Conservation (phyloP, 305 asterid genomes). For the Fraxinus sp. region DNA sequence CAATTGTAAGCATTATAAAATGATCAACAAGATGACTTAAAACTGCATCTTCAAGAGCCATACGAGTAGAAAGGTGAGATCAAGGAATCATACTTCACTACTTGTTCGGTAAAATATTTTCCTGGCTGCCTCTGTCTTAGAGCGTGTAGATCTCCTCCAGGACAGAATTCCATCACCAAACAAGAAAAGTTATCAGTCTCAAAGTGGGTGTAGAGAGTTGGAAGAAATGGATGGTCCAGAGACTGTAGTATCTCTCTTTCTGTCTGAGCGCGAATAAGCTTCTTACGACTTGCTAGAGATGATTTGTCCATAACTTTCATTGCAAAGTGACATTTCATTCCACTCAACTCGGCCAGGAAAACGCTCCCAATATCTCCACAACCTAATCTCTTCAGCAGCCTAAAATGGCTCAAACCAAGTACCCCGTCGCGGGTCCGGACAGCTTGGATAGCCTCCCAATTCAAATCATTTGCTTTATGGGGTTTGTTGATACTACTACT, state of each 20-base stretch:
- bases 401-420: constrained; percentile 70
- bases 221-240: constrained; percentile 81
- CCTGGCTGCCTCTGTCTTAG: constrained; percentile 79
- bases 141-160: constrained; percentile 78
- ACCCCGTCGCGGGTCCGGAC: constrained; percentile 55
- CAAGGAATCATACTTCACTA: constrained; percentile 61
- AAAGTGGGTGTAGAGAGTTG: constrained; percentile 66
- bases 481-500: constrained; percentile 69
- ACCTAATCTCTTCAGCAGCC: constrained; percentile 69
- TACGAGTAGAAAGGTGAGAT: constrained; percentile 11
- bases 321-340: constrained; percentile 70
- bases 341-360: constrained; percentile 69
- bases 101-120: constrained; percentile 73
- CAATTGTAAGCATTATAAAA: constrained; percentile 12
- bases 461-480: constrained; percentile 64
- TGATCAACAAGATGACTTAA: neutral
- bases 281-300: constrained; percentile 72
- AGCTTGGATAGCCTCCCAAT: constrained; percentile 78
- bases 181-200: constrained; percentile 81
- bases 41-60: neutral
- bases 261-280: constrained; percentile 82
- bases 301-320: constrained; percentile 85
- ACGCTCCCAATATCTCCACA: constrained; percentile 89
- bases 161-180: constrained; percentile 83
- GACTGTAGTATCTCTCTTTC: constrained; percentile 73